Evolutionary conservation across 495 filamentous ascomycete species (phyloP), one percentile per base, ranked within the genome.

Genomic region (Xylaria flabelliformis): DNA sequence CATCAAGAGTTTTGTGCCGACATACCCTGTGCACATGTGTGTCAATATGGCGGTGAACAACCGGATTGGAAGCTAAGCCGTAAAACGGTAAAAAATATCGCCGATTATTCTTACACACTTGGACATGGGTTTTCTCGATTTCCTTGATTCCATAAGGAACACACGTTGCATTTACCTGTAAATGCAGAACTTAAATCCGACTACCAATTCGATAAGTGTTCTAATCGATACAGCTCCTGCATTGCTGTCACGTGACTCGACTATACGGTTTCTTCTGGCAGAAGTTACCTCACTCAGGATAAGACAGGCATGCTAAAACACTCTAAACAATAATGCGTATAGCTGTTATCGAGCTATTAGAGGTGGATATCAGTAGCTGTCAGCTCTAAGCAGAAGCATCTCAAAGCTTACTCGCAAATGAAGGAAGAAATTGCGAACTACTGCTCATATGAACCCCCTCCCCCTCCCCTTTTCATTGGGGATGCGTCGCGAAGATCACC

Each of bases 1-100:
- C 64, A 9, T 59, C n/a, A 15, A 51, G 58, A 9, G 12, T 32
- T 21, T n/a, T 42, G n/a, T 53, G 46, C 44, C 58, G 32, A 44
- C 10, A 42, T 70, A 17, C 56, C 56, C 46, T 63, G 17, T 29
- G 53, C 32, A 34, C 21, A 46, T 4, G 15, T 21, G n/a, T 41
- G 42, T 21, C 26, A 19, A 34, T 29, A 62, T 62, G 19, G 67
- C 67, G 67, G 67, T 70, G 67, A 70, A 51, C 29, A 48, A 62
- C 24, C n/a, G 6, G 24, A 4, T 68, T 56, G 46, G 65, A 69
- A 39, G 64, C 34, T 76, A 42, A 64, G 29, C 12, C 36, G 32
- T 19, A 64, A 44, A 64, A 39, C 39, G 61, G 36, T 26, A 21
- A 72, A 64, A 41, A 29, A 8, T 36, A 39, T 26, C 21, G 9